Base-by-base conservation (phyloP, 2,329 filamentous ascomycete genomes). In the Cladosporium phlei region DNA sequence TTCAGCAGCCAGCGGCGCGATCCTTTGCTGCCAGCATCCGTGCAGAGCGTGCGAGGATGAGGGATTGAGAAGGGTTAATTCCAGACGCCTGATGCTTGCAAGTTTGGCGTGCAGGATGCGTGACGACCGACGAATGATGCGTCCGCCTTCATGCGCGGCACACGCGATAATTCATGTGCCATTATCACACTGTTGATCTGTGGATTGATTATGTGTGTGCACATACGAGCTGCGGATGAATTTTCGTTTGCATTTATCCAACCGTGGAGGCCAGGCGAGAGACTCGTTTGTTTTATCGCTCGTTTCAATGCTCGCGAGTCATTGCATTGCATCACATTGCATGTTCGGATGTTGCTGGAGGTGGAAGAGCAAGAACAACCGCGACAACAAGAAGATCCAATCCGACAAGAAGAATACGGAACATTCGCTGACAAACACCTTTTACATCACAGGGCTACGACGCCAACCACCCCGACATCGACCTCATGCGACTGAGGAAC, bases 361-460 rank as follows among this genome's bases (percentile, higher is more conserved):
- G n/a, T n/a, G n/a, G n/a, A n/a, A n/a, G n/a, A n/a, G n/a, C n/a
- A n/a, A n/a, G n/a, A n/a, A n/a, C n/a, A n/a, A n/a, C n/a, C n/a
- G n/a, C n/a, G n/a, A n/a, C n/a, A n/a, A n/a, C n/a, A n/a, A n/a
- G n/a, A n/a, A n/a, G n/a, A n/a, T n/a, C n/a, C n/a, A n/a, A n/a
- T n/a, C n/a, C n/a, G n/a, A n/a, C n/a, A n/a, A n/a, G n/a, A n/a
- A n/a, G n/a, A n/a, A n/a, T n/a, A n/a, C n/a, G n/a, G n/a, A n/a
- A n/a, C n/a, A n/a, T n/a, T n/a, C n/a, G n/a, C n/a, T n/a, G n/a
- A n/a, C n/a, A n/a, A n/a, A n/a, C n/a, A n/a, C n/a, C n/a, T n/a
- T n/a, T n/a, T n/a, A n/a, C n/a, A n/a, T n/a, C n/a, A n/a, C n/a
- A 91, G 85, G 88, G 86, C 37, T 95, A 86, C 61, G 72, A 79